A percentile compares a stretch with the other conserved stretches of the same genome.
Conservation (phyloP, 2,329 filamentous ascomycete genomes). For the Aspergillus tanneri region DNA sequence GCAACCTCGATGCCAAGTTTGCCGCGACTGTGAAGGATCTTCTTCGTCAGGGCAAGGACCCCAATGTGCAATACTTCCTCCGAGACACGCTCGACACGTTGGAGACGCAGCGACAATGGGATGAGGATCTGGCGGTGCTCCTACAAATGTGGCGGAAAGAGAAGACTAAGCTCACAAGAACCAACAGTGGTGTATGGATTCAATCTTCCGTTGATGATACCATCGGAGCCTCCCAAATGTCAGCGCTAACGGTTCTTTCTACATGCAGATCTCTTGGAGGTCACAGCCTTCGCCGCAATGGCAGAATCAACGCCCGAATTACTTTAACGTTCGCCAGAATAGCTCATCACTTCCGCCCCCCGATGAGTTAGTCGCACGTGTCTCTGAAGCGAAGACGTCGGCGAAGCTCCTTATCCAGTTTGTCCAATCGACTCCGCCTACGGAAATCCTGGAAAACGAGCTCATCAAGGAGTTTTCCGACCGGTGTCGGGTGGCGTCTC, state of each 20-base stretch:
- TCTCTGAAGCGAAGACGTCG: constrained; percentile 88
- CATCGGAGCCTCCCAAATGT: not conserved
- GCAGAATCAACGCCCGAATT: constrained; percentile 19
- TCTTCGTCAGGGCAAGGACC: constrained; percentile 68
- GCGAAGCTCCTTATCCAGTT: constrained; percentile 91
- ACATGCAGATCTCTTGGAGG: constrained; percentile 6
- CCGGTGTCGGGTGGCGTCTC: constrained; percentile 76
- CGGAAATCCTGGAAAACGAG: constrained; percentile 78
- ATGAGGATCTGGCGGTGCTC: constrained; percentile 70
- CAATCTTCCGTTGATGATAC: not conserved
- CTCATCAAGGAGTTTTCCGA: constrained; percentile 88
- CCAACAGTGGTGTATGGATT: constrained; percentile 10
- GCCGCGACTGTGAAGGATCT: constrained; percentile 72
- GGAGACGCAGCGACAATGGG: constrained; percentile 67
- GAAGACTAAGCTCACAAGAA: constrained; percentile 63
- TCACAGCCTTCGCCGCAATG: constrained; percentile 28
- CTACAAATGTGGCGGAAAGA: constrained; percentile 88
- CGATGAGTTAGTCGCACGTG: constrained; percentile 73
- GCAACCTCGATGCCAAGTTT: constrained; percentile 84
- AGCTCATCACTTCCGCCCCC: constrained; percentile 60
- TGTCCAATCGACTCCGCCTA: constrained; percentile 75
- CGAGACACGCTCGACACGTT: constrained; percentile 82
- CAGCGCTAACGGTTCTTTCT: constrained; percentile 6
- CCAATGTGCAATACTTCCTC: constrained; percentile 77
- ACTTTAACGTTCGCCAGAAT: constrained; percentile 41